Conservation (phyloP, 805 yeast genomes). For the Danielia oregonensis region DNA sequence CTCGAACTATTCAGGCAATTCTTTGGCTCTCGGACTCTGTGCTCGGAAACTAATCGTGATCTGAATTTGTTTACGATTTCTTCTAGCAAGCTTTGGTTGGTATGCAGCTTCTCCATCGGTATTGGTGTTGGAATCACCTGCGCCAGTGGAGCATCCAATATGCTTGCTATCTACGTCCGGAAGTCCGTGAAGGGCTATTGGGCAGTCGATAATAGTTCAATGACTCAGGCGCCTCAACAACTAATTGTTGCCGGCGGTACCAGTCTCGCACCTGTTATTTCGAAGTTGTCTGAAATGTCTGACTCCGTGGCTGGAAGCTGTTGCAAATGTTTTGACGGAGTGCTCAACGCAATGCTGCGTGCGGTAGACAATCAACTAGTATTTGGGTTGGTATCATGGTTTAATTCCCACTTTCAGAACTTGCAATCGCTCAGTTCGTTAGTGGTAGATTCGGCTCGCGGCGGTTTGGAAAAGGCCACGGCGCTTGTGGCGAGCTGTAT, state of each 20-base stretch:
- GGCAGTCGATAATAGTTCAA: neutral
- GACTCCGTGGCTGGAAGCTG: neutral
- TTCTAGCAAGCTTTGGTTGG: slow-evolving; percentile 14
- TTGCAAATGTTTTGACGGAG: neutral
- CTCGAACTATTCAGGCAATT: slow-evolving; percentile 11
- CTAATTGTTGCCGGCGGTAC: neutral
- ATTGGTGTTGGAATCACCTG: slow-evolving; percentile 29
- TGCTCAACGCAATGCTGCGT: neutral
- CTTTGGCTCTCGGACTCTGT: neutral
- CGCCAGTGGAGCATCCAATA: neutral
- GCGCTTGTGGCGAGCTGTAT: neutral
- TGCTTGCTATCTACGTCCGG: neutral
- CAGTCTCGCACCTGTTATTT: neutral
- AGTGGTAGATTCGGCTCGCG: slow-evolving; percentile 18
- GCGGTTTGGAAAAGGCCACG: slow-evolving; percentile 23
- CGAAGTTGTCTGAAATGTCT: neutral
- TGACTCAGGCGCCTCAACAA: neutral
- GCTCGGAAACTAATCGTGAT: neutral
- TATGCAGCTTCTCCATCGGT: slow-evolving; percentile 35
- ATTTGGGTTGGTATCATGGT: neutral
- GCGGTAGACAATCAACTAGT: neutral
- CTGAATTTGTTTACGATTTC: neutral
- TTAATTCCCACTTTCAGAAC: neutral
- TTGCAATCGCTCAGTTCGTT: slow-evolving; percentile 4
- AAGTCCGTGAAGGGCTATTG: neutral